Evolutionary conservation across 345 rosid species (phyloP).

Genomic region (Murraya koenigii): DNA sequence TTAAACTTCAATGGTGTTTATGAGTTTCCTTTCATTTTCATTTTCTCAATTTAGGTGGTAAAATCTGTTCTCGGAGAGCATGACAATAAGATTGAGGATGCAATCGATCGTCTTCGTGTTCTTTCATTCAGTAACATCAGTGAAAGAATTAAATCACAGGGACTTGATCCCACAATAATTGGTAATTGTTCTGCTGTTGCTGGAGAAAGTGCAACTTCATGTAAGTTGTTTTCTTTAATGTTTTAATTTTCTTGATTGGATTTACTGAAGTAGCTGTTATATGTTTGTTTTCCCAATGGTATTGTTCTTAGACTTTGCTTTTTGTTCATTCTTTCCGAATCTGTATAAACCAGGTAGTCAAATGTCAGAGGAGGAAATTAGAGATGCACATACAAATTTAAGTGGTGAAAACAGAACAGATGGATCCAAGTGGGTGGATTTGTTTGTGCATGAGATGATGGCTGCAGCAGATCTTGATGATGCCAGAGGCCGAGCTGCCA

Average conservation of each 20-base stretch:
- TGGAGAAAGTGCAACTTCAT: conserved; percentile 5
- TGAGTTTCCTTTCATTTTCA: conserved; percentile 9
- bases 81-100: conserved; percentile 44
- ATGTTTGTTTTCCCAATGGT: background rate
- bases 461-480: conserved; percentile 35
- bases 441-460: conserved; percentile 48
- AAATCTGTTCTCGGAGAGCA: conserved; percentile 29
- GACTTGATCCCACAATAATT: conserved; percentile 11
- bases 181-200: conserved; percentile 20
- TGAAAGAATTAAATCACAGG: conserved; percentile 19
- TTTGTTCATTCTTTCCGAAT: background rate
- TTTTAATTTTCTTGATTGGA: background rate
- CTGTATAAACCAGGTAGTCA: conserved; percentile 19
- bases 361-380: conserved; percentile 15
- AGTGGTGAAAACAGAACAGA: conserved; percentile 12
- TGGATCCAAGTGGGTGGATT: conserved; percentile 49
- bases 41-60: conserved; percentile 27
- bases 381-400: conserved; percentile 7
- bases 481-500: conserved; percentile 37
- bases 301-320: background rate
- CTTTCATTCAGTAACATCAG: conserved; percentile 18
- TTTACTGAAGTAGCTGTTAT: background rate
- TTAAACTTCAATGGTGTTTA: background rate
- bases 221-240: conserved; percentile 14
- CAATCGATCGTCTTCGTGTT: conserved; percentile 34